Conservation (phyloP, 2,329 filamentous ascomycete species). For the Calycina marina region DNA sequence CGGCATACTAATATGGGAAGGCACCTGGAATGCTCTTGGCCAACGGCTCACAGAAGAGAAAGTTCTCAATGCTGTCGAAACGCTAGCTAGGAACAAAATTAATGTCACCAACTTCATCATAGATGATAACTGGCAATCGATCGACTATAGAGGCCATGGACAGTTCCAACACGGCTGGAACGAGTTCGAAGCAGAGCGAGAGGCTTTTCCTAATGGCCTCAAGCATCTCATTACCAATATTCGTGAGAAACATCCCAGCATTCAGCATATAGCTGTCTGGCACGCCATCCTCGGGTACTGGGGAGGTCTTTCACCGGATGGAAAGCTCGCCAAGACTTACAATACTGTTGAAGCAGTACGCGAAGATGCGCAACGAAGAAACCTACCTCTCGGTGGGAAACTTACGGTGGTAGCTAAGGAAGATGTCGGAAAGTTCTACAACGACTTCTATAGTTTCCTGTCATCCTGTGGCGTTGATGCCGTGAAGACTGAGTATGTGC, state of each 20-base stretch:
- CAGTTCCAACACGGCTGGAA: conserved; percentile 54
- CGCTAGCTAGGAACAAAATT: conserved; percentile 56
- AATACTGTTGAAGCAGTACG: conserved; percentile 51
- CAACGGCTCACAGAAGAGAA: conserved; percentile 71
- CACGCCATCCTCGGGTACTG: conserved; percentile 81
- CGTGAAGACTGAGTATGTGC: conserved; percentile 63
- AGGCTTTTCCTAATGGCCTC: conserved; percentile 67
- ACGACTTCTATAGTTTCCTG: conserved; percentile 84
- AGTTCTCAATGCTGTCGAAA: conserved; percentile 59
- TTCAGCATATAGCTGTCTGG: conserved; percentile 85
- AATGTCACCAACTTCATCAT: conserved; percentile 79
- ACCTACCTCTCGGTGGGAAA: conserved; percentile 40
- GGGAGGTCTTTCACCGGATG: conserved; percentile 69
- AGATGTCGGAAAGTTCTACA: conserved; percentile 64
- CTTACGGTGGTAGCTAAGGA: conserved; percentile 62
- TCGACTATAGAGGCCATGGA: conserved; percentile 37
- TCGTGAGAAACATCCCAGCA: conserved; percentile 50
- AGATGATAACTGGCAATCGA: conserved; percentile 90
- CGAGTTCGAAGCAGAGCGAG: conserved; percentile 71
- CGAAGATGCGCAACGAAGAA: conserved; percentile 30
- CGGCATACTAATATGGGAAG: conserved; percentile 21
- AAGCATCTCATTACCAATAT: conserved; percentile 57
- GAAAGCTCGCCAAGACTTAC: conserved; percentile 63
- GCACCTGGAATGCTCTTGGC: conserved; percentile 88
- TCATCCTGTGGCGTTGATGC: conserved; percentile 60